phyloP scores from a whole-genome alignment of 2,329 filamentous ascomycete species.

The Fusarium luffae region DNA sequence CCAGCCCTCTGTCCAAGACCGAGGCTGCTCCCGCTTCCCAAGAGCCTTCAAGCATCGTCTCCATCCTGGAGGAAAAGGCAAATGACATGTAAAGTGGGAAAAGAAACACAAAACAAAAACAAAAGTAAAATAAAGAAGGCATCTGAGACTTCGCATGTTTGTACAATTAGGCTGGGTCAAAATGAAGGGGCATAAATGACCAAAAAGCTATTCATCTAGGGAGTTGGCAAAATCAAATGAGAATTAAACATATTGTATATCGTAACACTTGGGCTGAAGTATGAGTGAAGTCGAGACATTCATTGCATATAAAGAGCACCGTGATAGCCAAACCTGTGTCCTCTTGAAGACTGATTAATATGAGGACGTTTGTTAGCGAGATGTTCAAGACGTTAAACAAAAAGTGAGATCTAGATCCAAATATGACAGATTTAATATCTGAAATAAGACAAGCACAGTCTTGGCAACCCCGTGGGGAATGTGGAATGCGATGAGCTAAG shows the following conservation, averaged over 20 bases:
- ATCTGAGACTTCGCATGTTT: not conserved
- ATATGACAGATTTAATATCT: not conserved
- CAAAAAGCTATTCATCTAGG: not conserved
- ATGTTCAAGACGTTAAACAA: too few species aligned
- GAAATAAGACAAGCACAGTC: not conserved
- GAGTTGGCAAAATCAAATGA: not conserved
- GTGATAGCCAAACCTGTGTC: not conserved
- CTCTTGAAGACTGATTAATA: not conserved
- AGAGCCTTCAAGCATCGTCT: slow-evolving; percentile 18
- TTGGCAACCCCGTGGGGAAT: not conserved
- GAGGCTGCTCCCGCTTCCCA: not conserved
- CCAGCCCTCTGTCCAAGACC: slow-evolving; percentile 21
- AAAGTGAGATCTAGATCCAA: not conserved
- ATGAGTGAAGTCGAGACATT: not conserved
- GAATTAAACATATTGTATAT: not conserved
- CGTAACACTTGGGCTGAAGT: too few species aligned
- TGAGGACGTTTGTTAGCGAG: not conserved
- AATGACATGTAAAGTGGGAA: slow-evolving; percentile 21
- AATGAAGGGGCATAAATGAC: not conserved
- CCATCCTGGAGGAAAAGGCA: slow-evolving; percentile 30
- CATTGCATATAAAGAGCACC: not conserved
- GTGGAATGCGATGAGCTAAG: not conserved
- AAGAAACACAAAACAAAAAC: not conserved
- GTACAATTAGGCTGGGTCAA: slow-evolving; percentile 13
- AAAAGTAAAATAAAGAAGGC: not conserved